These are phyloP conservation scores for Russula lepida DNA, from an alignment of 768 basidiomycete species.

Conservation along the genomic window DNA sequence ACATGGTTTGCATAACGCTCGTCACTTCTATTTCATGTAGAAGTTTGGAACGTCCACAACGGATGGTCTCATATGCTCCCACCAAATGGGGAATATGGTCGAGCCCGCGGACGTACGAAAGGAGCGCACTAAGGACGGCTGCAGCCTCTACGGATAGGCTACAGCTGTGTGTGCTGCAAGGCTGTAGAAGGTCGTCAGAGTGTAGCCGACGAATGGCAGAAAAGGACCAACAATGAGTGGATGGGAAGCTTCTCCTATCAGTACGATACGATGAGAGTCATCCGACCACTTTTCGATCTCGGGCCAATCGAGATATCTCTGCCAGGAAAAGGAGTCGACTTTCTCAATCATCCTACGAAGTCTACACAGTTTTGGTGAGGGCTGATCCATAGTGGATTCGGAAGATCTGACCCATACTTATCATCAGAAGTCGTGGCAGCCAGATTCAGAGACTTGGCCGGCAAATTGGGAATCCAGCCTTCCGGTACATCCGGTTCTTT, in stretches of 20 bases:
- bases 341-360: slow-evolving; percentile 6
- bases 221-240: slow-evolving; percentile 14
- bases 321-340: slow-evolving; percentile 7
- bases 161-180: slow-evolving; percentile 10
- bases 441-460: not conserved
- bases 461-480: slow-evolving; percentile 12
- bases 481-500: slow-evolving; percentile 11
- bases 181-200: slow-evolving; percentile 2
- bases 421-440: slow-evolving; percentile 2
- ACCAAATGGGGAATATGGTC: slow-evolving; percentile 15
- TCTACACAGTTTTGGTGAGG: slow-evolving; percentile 3
- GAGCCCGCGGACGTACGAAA: slow-evolving; percentile 13
- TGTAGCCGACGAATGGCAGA: not conserved
- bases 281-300: slow-evolving; percentile 19
- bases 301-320: slow-evolving; percentile 11
- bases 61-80: slow-evolving; percentile 12
- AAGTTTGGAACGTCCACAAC: slow-evolving; percentile 7
- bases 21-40: slow-evolving; percentile 4
- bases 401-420: not conserved
- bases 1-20: slow-evolving; percentile 4
- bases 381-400: not conserved
- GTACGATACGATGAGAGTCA: slow-evolving; percentile 14
- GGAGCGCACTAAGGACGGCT: slow-evolving; percentile 8
- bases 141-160: slow-evolving; percentile 15
- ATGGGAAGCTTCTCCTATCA: slow-evolving; percentile 17